These are phyloP conservation scores for Solanum appendiculatum DNA, from an alignment of 257 asterid genomes.

Conservation along the genomic window DNA sequence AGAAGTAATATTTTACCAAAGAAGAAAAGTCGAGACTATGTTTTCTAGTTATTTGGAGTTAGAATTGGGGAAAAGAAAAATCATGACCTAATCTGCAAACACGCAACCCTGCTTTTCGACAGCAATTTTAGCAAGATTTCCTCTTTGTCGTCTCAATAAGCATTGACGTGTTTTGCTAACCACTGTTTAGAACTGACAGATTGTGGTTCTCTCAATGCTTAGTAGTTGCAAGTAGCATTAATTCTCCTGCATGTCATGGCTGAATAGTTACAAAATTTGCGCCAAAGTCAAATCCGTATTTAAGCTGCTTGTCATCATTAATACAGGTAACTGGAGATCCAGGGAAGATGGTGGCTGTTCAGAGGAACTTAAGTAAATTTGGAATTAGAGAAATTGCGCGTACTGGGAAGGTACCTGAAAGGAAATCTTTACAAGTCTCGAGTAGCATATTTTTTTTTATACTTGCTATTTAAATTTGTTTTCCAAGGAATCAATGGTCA, in stretches of 20 bases:
- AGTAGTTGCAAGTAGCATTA: not conserved
- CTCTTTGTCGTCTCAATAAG: not conserved
- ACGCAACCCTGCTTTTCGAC: not conserved
- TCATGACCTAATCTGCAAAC: not conserved
- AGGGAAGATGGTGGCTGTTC: constrained; percentile 90
- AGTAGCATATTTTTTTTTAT: not conserved
- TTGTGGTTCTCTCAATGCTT: not conserved
- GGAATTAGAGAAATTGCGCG: constrained; percentile 92
- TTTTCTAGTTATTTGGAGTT: not conserved
- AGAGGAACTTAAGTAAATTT: constrained; percentile 81
- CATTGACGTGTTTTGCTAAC: not conserved
- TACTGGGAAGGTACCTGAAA: constrained; percentile 70
- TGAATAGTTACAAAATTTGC: not conserved
- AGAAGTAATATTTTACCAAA: not conserved
- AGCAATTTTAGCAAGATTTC: not conserved
- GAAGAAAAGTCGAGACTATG: not conserved
- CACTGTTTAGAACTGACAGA: not conserved
- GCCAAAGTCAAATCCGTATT: not conserved
- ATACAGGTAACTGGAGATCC: constrained; percentile 96
- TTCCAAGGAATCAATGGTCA: not conserved
- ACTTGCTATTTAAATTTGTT: not conserved
- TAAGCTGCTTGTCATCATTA: not conserved
- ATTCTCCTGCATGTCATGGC: not conserved
- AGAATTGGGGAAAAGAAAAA: not conserved
- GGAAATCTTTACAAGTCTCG: not conserved